Evolutionary conservation across 352 stramenopile genomes (phyloP).

Genomic region (Pelagophyceae sp.): DNA sequence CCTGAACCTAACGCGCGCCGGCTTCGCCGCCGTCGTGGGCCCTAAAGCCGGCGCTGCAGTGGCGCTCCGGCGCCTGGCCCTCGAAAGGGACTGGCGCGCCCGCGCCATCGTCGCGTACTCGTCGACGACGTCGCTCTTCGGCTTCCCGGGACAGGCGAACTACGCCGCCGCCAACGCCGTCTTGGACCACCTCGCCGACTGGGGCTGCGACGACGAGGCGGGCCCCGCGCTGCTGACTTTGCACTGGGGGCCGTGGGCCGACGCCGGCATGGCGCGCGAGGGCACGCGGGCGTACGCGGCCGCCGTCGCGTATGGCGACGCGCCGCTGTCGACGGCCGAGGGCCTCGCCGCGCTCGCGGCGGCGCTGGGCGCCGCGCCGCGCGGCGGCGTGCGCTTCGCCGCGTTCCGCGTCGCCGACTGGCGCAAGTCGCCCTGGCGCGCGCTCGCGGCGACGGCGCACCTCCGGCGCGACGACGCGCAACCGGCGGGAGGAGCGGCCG

Average conservation of each 20-base stretch:
- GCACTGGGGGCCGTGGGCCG: conserved; percentile 24
- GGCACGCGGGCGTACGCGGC: not conserved
- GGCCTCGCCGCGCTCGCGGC: not conserved
- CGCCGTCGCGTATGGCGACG: not conserved
- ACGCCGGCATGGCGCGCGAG: conserved; percentile 20
- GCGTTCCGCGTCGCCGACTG: conserved; percentile 2
- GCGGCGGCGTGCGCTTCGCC: not conserved
- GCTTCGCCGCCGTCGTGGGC: not conserved
- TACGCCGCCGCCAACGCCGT: conserved; percentile 22
- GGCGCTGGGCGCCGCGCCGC: not conserved
- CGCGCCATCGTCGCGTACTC: conserved; percentile 18
- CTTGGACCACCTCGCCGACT: conserved; percentile 16
- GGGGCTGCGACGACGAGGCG: not conserved
- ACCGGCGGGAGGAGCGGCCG: not conserved
- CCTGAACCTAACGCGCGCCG: not conserved
- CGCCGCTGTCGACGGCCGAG: not conserved
- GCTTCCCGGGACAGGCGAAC: conserved; percentile 20
- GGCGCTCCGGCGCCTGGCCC: not conserved
- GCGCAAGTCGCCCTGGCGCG: not conserved
- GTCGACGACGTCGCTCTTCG: conserved; percentile 8
- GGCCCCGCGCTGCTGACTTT: not conserved
- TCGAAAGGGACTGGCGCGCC: not conserved
- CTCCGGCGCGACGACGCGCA: not conserved
- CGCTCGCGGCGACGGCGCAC: not conserved
- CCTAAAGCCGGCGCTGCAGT: conserved; percentile 1